Conservation (phyloP, 139 green algal genomes). For the Tetradesmus lagerheimii region DNA sequence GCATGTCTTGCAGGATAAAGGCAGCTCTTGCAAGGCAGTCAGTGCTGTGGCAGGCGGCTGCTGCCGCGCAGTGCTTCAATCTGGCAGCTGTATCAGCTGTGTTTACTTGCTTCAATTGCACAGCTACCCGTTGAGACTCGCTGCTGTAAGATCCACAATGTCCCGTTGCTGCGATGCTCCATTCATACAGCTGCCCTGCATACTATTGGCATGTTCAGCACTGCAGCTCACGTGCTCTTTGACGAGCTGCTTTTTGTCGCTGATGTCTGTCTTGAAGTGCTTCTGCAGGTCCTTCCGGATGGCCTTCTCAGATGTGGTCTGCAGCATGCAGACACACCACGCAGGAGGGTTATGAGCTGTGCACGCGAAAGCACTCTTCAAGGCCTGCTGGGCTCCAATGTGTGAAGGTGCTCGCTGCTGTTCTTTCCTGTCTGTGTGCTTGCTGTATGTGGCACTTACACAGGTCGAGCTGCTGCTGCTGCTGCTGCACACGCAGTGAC, state of each 20-base stretch:
- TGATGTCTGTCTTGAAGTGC: conserved; percentile 57
- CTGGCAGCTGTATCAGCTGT: no score
- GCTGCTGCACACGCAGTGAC: conserved; percentile 7
- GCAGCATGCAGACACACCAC: neutral
- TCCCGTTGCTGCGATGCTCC: no score
- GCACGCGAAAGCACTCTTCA: neutral
- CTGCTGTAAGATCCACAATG: no score
- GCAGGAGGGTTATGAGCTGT: neutral
- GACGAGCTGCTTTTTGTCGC: conserved; percentile 62
- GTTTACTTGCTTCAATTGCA: no score
- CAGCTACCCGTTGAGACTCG: no score
- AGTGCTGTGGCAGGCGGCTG: neutral
- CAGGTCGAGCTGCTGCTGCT: neutral
- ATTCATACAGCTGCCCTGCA: no score
- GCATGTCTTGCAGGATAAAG: neutral
- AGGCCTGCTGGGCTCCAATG: neutral
- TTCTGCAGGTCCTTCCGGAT: conserved; percentile 69
- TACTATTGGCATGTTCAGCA: no score
- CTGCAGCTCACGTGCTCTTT: conserved; percentile 59
- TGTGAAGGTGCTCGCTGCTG: neutral
- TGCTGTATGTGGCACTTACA: neutral
- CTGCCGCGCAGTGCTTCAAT: no score
- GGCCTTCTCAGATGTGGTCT: conserved; percentile 76
- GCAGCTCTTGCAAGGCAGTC: neutral
- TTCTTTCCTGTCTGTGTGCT: no score